These are phyloP conservation scores for Balansia obtecta DNA, from an alignment of 2,329 filamentous ascomycete species.

Conservation along the genomic window DNA sequence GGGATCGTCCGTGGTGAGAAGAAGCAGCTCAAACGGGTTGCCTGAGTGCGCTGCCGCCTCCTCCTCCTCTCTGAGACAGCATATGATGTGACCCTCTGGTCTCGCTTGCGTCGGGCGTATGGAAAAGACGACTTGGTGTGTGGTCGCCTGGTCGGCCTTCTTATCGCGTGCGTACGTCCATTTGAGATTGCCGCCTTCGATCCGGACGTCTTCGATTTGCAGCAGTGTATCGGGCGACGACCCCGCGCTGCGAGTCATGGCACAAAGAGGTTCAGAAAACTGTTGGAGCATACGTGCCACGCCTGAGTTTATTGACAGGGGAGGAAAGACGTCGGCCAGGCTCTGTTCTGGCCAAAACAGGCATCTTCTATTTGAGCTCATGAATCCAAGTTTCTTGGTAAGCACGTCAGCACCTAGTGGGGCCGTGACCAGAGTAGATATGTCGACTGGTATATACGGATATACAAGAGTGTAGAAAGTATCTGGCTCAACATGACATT, in stretches of 20 bases:
- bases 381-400: slow-evolving; percentile 9
- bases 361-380: slow-evolving; percentile 9
- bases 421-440: background rate
- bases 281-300: too few species aligned
- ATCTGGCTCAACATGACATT: too few species aligned
- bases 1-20: slow-evolving; percentile 15
- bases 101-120: slow-evolving; percentile 5
- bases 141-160: slow-evolving; percentile 8
- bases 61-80: slow-evolving; percentile 24
- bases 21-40: slow-evolving; percentile 16
- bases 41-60: slow-evolving; percentile 9
- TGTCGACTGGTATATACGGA: too few species aligned
- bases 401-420: background rate
- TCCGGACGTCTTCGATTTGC: slow-evolving; percentile 10
- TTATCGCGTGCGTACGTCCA: slow-evolving; percentile 14
- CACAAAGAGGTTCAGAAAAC: too few species aligned
- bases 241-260: slow-evolving; percentile 1
- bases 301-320: too few species aligned
- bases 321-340: too few species aligned
- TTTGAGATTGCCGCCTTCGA: slow-evolving; percentile 14
- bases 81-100: slow-evolving; percentile 17
- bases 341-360: background rate
- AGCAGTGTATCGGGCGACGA: background rate
- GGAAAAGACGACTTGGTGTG: slow-evolving; percentile 18
- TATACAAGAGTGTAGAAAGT: too few species aligned